Evolutionary conservation across 1,284 basidiomycete genomes (phyloP).

Genomic region (Malassezia dermatis): DNA sequence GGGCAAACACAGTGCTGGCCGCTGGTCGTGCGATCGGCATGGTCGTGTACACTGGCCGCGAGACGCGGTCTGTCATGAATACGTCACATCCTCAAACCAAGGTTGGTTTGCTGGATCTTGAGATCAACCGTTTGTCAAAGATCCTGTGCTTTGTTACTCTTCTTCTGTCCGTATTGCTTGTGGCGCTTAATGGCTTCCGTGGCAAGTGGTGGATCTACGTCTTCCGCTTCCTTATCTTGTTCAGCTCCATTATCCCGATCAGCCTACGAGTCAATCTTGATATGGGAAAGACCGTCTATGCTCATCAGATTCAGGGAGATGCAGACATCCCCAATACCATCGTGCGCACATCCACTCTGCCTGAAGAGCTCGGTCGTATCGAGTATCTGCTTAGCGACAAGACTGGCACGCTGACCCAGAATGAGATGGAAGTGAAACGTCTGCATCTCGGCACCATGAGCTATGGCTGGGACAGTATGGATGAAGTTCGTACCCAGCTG

Average conservation of each 20-base stretch:
- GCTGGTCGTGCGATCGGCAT: constrained; percentile 86
- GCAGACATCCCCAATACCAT: constrained; percentile 85
- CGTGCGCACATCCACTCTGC: constrained; percentile 88
- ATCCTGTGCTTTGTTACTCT: constrained; percentile 92
- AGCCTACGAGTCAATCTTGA: constrained; percentile 95
- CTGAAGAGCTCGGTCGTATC: constrained; percentile 90
- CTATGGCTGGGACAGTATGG: constrained; percentile 92
- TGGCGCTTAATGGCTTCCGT: constrained; percentile 90
- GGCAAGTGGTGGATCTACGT: constrained; percentile 94
- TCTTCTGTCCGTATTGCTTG: constrained; percentile 75
- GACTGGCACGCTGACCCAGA: constrained; percentile 94
- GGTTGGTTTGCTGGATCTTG: constrained; percentile 77
- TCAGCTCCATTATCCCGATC: constrained; percentile 97
- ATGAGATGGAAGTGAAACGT: constrained; percentile 99
- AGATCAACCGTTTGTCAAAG: constrained; percentile 94
- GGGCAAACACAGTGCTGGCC: constrained; percentile 95
- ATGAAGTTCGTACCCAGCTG: constrained; percentile 84
- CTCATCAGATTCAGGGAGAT: constrained; percentile 87
- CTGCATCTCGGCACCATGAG: constrained; percentile 98
- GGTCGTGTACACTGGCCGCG: constrained; percentile 83
- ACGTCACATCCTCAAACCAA: constrained; percentile 95
- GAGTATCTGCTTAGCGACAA: constrained; percentile 94
- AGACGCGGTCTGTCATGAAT: constrained; percentile 98
- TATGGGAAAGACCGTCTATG: constrained; percentile 99
- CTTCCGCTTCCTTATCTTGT: constrained; percentile 90